Base-by-base conservation (phyloP, 2,329 filamentous ascomycete genomes). In the Phialemonium atrogriseum region DNA sequence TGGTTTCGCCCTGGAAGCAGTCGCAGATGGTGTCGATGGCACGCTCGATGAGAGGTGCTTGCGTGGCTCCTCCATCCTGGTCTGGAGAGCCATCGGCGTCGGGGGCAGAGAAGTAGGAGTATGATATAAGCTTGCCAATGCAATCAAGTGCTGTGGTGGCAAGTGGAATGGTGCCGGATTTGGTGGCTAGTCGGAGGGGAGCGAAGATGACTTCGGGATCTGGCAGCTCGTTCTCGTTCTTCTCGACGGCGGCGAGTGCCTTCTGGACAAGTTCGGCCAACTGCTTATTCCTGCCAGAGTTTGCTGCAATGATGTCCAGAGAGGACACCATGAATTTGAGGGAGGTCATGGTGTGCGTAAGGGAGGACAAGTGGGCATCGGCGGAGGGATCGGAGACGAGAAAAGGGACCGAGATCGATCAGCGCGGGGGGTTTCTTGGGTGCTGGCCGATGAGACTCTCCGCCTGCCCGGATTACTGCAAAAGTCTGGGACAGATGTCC, bases 21-120 rank as follows among this genome's bases (percentile, higher is more conserved):
- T 96, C 89, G 68, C 91, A 98, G 66, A 98, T 98, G 21, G 91
- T 94, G 60, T 98, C 93, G 50, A 98, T 98, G 37, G 93, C 91
- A 43, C 89, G 77, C 61, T 98, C 93, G 52, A 98, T 98, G 44
- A 98, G 68, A 11, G 89, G 88, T 4, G 82, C 68, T 24, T 66
- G 64, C 32, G 57, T 57, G 37, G 56, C 49, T 36, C 49, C 48
- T 25, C 57, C 58, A 43, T 67, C 60, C 42, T 65, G 56, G 34
- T 58, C 41, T n/a, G 64, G 59, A 22, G 58, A 50, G 30, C 51
- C 60, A 34, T 62, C 56, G 14, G 60, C 59, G 31, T 65, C 66
- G 21, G 80, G 73, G 30, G 85, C 75, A 29, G 89, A 89, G 58
- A 98, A 96, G 67, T 96, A 96, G 12, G 91, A 94, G 58, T 94